phyloP scores from a whole-genome alignment of 192 early-diverging fungal genomes.

The Spizellomyces sp. region DNA sequence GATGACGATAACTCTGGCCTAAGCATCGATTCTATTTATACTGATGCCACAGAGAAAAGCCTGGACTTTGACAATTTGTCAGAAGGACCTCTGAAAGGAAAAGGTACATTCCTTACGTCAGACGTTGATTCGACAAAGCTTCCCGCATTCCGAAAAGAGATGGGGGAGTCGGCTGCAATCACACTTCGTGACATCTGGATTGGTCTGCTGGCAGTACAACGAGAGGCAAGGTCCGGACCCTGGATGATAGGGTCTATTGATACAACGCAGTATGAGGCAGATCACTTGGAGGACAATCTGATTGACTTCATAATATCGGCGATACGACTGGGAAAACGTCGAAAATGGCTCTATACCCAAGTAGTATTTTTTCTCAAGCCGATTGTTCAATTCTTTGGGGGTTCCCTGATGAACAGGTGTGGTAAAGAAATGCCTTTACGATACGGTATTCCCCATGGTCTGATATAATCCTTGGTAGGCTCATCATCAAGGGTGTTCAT shows the following conservation, averaged over 20 bases:
- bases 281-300: constrained; percentile 33
- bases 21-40: too few relatives aligned
- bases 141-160: too few relatives aligned
- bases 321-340: constrained; percentile 12
- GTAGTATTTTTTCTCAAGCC: constrained; percentile 37
- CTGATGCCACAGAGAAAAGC: too few relatives aligned
- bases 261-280: constrained; percentile 27
- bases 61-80: too few relatives aligned
- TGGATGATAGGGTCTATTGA: constrained; percentile 32
- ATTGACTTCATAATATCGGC: constrained; percentile 30
- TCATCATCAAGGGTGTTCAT: not conserved
- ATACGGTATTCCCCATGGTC: not conserved
- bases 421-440: too few relatives aligned
- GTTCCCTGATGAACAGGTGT: constrained; percentile 23
- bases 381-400: constrained; percentile 4
- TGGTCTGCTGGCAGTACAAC: too few relatives aligned
- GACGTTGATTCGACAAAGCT: too few relatives aligned
- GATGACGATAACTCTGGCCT: too few relatives aligned
- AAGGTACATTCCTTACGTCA: too few relatives aligned
- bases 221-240: constrained; percentile 23
- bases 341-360: constrained; percentile 34
- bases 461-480: constrained; percentile 6
- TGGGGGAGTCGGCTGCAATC: too few relatives aligned
- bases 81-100: too few relatives aligned
- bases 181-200: too few relatives aligned